Conservation (phyloP, 2,329 filamentous ascomycete genomes). For the Phaeophleospora eucalypticola region DNA sequence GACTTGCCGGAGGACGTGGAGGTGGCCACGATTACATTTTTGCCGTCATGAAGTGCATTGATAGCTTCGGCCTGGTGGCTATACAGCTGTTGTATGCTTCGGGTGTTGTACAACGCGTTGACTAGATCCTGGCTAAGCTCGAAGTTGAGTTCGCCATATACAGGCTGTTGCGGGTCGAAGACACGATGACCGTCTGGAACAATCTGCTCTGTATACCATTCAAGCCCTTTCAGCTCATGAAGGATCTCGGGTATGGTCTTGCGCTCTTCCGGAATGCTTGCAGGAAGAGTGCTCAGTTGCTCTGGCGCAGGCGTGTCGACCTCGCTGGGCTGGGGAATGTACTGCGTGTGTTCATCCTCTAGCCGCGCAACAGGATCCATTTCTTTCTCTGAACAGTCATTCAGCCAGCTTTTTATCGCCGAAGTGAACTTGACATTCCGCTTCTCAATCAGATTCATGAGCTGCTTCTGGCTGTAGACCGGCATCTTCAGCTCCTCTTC, state of each 20-base stretch:
- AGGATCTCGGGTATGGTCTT: slow-evolving; percentile 81
- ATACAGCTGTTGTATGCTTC: slow-evolving; percentile 79
- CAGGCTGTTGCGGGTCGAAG: slow-evolving; percentile 76
- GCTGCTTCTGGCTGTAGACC: slow-evolving; percentile 86
- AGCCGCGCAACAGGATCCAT: slow-evolving; percentile 66
- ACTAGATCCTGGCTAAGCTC: slow-evolving; percentile 83
- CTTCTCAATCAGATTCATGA: slow-evolving; percentile 84
- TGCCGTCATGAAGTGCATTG: slow-evolving; percentile 75
- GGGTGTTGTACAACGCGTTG: slow-evolving; percentile 93
- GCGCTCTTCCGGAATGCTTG: slow-evolving; percentile 72
- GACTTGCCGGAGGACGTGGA: slow-evolving; percentile 97
- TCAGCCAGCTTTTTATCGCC: slow-evolving; percentile 73
- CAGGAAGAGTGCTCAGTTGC: slow-evolving; percentile 51
- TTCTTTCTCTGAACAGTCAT: slow-evolving; percentile 61
- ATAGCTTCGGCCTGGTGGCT: slow-evolving; percentile 92
- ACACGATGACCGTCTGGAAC: slow-evolving; percentile 89
- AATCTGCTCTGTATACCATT: slow-evolving; percentile 91
- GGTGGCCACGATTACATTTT: slow-evolving; percentile 87
- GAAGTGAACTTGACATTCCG: slow-evolving; percentile 77
- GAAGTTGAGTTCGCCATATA: slow-evolving; percentile 81
- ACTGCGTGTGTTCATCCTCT: slow-evolving; percentile 54
- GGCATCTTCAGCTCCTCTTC: slow-evolving; percentile 87
- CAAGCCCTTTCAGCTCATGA: slow-evolving; percentile 70
- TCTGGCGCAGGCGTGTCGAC: slow-evolving; percentile 40
- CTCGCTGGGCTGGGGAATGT: slow-evolving; percentile 58